Conservation (phyloP, 345 rosid genomes). For the Boechera stricta region DNA sequence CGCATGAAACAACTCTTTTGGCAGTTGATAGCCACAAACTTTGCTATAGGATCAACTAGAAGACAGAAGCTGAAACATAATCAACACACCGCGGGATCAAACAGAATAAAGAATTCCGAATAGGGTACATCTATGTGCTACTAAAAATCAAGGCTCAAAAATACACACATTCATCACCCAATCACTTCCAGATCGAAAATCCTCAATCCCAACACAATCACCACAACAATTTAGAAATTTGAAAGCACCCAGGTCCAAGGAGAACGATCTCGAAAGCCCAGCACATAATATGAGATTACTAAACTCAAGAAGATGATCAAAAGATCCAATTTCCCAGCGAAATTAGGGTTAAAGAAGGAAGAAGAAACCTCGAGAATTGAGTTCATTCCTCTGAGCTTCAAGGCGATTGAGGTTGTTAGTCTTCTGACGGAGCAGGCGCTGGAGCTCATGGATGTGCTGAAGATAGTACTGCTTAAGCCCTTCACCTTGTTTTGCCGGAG, state of each 20-base stretch:
- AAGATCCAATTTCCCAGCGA: neutral
- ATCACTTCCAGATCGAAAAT: slow-evolving; percentile 24
- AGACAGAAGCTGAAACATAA: slow-evolving; percentile 5
- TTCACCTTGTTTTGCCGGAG: slow-evolving; percentile 77
- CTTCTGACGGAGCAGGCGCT: slow-evolving; percentile 80
- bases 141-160: slow-evolving; percentile 1
- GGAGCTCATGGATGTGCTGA: slow-evolving; percentile 87
- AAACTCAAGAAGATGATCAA: neutral
- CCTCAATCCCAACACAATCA: slow-evolving; percentile 5
- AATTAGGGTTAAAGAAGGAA: slow-evolving; percentile 16
- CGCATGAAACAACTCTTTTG: neutral
- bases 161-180: neutral
- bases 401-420: slow-evolving; percentile 91
- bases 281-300: neutral
- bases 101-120: neutral
- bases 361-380: slow-evolving; percentile 80
- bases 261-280: slow-evolving; percentile 7
- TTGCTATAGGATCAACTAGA: neutral
- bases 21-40: neutral
- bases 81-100: neutral
- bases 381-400: slow-evolving; percentile 95
- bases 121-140: neutral
- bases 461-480: slow-evolving; percentile 89
- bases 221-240: slow-evolving; percentile 5
- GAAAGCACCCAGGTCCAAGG: neutral